Evolutionary conservation across 139 green algal species (phyloP).

Genomic region (Auxenochlorella pyrenoidosa): DNA sequence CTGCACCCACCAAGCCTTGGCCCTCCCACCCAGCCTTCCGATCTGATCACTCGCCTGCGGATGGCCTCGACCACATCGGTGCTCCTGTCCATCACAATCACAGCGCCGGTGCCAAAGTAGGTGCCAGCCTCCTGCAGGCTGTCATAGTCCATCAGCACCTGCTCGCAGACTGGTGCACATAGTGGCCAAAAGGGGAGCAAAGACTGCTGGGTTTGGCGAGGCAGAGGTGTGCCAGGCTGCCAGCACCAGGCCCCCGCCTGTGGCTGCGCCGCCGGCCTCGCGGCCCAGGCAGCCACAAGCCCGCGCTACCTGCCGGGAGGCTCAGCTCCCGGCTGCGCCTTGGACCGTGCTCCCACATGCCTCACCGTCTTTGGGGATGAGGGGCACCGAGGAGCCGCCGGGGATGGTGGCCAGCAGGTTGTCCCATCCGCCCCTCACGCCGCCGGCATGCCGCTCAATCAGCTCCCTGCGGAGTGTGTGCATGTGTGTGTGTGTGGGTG

Average conservation of each 20-base stretch:
- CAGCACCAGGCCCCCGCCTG: no score
- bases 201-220: no score
- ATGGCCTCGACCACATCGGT: conserved; percentile 78
- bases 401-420: conserved; percentile 49
- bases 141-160: conserved; percentile 84
- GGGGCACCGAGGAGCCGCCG: conserved; percentile 40
- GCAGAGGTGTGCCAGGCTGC: no score
- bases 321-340: no score
- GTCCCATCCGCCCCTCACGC: conserved; percentile 46
- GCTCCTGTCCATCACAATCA: conserved; percentile 84
- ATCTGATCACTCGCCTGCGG: conserved; percentile 13
- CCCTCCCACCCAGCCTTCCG: no score
- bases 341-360: no score
- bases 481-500: not conserved
- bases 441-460: conserved; percentile 62
- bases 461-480: conserved; percentile 53
- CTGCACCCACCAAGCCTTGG: no score
- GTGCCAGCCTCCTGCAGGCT: conserved; percentile 66
- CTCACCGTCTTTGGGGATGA: conserved; percentile 34
- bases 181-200: no score
- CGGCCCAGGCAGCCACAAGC: no score
- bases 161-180: conserved; percentile 56
- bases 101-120: conserved; percentile 76
- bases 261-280: no score
- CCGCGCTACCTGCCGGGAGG: no score